These are phyloP conservation scores for Inonotus obliquus DNA, from an alignment of 1,284 basidiomycete genomes.

Conservation along the genomic window DNA sequence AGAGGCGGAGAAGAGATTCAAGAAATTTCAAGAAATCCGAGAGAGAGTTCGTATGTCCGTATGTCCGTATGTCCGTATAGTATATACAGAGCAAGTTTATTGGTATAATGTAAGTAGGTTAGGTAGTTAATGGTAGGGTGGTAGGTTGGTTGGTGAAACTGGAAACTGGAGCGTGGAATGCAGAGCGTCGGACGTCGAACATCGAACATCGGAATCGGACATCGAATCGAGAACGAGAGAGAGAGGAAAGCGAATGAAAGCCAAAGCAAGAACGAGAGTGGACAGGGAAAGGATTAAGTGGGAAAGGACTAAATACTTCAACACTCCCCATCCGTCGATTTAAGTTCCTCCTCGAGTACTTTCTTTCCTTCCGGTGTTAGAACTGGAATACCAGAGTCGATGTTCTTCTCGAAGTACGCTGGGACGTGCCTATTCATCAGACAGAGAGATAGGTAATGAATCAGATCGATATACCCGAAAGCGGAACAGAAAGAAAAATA, in stretches of 20 bases:
- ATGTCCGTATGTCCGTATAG: not conserved
- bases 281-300: not conserved
- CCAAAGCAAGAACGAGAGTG: no score
- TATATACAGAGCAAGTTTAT: not conserved
- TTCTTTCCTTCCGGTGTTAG: slow-evolving; percentile 68
- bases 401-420: slow-evolving; percentile 71
- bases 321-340: slow-evolving; percentile 19
- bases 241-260: not conserved
- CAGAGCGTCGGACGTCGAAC: no score
- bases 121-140: no score
- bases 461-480: slow-evolving; percentile 8
- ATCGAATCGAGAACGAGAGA: no score
- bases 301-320: not conserved
- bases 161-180: no score
- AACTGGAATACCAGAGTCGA: slow-evolving; percentile 66
- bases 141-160: no score
- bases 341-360: slow-evolving; percentile 69
- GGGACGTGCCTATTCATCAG: slow-evolving; percentile 66
- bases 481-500: not conserved
- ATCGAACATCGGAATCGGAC: no score
- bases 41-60: not conserved
- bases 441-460: slow-evolving; percentile 3
- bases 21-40: no score
- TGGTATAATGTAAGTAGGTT: not conserved
- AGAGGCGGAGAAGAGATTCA: no score